These are phyloP conservation scores for Trichopus zeylanicus DNA, from an alignment of 116 monocot genomes.

Conservation along the genomic window DNA sequence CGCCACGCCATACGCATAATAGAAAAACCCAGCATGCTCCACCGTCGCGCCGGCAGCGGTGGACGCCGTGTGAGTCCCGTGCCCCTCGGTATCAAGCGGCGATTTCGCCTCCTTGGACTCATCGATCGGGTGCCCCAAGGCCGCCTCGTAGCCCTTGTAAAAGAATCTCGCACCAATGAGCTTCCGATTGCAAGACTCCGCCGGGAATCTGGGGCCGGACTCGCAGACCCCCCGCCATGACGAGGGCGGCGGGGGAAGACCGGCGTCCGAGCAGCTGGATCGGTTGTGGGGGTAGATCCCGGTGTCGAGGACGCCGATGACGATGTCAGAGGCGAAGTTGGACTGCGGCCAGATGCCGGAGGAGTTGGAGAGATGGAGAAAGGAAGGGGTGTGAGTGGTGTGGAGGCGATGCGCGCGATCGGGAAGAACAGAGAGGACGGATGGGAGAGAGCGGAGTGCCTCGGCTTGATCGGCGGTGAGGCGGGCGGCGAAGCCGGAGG, in stretches of 20 bases:
- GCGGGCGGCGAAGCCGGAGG: conserved; percentile 60
- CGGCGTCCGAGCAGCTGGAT: conserved; percentile 36
- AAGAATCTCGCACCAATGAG: conserved; percentile 75
- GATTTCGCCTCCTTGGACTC: conserved; percentile 66
- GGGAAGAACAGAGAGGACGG: conserved; percentile 39
- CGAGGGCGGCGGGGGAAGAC: conserved; percentile 38
- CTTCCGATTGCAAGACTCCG: conserved; percentile 58
- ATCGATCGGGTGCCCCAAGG: conserved; percentile 35
- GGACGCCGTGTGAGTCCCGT: conserved; percentile 84
- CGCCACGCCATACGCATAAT: conserved; percentile 60
- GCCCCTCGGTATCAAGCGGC: conserved; percentile 81
- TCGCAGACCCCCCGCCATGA: conserved; percentile 53
- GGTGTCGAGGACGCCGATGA: conserved; percentile 82
- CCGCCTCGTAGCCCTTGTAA: conserved; percentile 67
- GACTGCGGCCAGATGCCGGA: conserved; percentile 68
- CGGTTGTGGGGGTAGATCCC: conserved; percentile 55
- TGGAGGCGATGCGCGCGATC: conserved; percentile 46
- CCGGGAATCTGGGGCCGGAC: conserved; percentile 9
- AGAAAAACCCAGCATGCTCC: conserved; percentile 40
- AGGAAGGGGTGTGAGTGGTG: conserved; percentile 65
- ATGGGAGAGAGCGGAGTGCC: conserved; percentile 29
- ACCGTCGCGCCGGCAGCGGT: conserved; percentile 83
- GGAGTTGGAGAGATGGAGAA: conserved; percentile 47
- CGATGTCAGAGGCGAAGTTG: conserved; percentile 40
- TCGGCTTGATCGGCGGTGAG: conserved; percentile 49